Evolutionary conservation across 805 yeast genomes (phyloP).

Genomic region (Candida pini): DNA sequence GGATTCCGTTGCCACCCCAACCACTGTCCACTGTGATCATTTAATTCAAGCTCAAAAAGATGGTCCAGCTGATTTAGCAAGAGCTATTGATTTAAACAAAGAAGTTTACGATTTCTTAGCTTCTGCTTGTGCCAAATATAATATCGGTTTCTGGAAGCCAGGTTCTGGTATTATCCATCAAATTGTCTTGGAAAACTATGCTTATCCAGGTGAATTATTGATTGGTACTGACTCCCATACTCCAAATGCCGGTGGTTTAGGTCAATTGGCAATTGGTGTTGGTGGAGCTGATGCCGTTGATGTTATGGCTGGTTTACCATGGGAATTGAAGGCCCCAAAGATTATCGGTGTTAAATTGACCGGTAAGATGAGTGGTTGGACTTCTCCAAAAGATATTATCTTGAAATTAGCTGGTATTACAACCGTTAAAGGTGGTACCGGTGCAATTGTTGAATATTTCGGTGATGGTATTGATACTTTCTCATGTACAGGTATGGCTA

Average conservation of each 20-base stretch:
- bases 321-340: slow-evolving; percentile 98
- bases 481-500: slow-evolving; percentile 98
- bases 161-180: slow-evolving; percentile 99
- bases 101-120: slow-evolving; percentile 95
- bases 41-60: slow-evolving; percentile 95
- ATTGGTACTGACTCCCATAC: slow-evolving; percentile 98
- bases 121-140: slow-evolving; percentile 89
- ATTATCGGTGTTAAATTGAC: slow-evolving; percentile 89
- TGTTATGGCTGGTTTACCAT: slow-evolving; percentile 93
- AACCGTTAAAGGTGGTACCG: slow-evolving; percentile 98
- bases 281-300: slow-evolving; percentile 99
- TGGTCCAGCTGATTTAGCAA: slow-evolving; percentile 74
- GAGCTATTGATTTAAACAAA: slow-evolving; percentile 79
- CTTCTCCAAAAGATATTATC: slow-evolving; percentile 96
- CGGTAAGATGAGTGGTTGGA: slow-evolving; percentile 88
- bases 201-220: slow-evolving; percentile 96
- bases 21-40: slow-evolving; percentile 96
- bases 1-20: slow-evolving; percentile 84
- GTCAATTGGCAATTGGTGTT: slow-evolving; percentile 98
- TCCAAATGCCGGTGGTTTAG: slow-evolving; percentile 98
- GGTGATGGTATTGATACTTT: slow-evolving; percentile 89
- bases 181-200: slow-evolving; percentile 92
- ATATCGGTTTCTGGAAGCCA: slow-evolving; percentile 98
- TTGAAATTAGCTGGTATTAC: slow-evolving; percentile 85
- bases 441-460: slow-evolving; percentile 91